A percentile compares a stretch with the other conserved stretches of the same genome.
phyloP scores from a whole-genome alignment of 116 monocot genomes.

The Iris pallida region DNA sequence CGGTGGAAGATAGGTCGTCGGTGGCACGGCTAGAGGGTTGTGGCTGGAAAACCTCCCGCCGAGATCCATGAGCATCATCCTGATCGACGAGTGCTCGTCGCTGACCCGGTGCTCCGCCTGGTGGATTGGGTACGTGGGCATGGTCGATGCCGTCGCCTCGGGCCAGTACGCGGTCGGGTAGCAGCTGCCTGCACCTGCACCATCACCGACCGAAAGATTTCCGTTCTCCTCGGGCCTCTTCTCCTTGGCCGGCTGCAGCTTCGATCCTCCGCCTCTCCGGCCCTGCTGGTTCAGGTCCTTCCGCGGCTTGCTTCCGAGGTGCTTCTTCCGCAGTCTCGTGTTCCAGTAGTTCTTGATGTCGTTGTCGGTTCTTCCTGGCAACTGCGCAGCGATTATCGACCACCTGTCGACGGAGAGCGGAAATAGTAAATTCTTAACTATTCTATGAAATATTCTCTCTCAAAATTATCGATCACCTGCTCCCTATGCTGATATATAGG shows the following conservation, averaged over 20 bases:
- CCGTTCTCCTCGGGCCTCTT: background rate
- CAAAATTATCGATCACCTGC: constrained; percentile 23
- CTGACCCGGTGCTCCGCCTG: background rate
- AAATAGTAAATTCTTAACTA: background rate
- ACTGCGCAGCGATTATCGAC: constrained; percentile 41
- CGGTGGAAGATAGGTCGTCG: background rate
- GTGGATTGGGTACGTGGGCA: constrained; percentile 4
- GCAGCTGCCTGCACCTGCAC: no score
- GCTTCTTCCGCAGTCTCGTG: constrained; percentile 45
- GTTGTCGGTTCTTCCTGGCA: constrained; percentile 46
- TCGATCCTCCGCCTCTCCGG: background rate
- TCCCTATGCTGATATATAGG: constrained; percentile 49
- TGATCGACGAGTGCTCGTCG: constrained; percentile 6
- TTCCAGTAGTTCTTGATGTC: constrained; percentile 58
- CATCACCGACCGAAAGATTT: no score
- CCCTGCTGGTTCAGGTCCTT: constrained; percentile 5
- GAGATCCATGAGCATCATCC: constrained; percentile 18
- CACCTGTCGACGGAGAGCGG: constrained; percentile 14
- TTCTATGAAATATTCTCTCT: background rate
- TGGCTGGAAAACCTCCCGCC: constrained; percentile 4
- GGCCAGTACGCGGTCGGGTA: constrained; percentile 4
- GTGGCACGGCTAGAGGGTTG: background rate
- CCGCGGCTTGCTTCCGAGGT: constrained; percentile 31
- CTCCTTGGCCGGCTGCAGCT: background rate
- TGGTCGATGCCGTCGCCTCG: background rate